Evolutionary conservation across 257 asterid species (phyloP).

Genomic region (Lycium ferocissimum): DNA sequence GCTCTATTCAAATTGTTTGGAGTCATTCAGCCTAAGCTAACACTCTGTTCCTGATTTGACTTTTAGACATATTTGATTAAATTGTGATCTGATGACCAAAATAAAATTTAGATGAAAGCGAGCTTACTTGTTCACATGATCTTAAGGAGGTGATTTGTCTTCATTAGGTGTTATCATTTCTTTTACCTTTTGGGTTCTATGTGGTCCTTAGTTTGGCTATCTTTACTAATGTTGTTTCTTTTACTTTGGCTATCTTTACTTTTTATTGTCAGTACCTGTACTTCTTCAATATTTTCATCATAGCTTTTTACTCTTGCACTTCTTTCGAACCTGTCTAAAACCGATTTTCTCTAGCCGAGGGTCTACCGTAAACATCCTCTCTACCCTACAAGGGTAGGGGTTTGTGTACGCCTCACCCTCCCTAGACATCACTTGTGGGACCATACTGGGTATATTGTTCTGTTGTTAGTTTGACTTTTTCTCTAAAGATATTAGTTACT

Average conservation of each 20-base stretch:
- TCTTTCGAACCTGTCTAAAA: too few relatives aligned
- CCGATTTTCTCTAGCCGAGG: too few relatives aligned
- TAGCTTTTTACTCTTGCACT: too few relatives aligned
- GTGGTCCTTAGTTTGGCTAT: constrained; percentile 4
- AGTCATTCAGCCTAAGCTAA: not conserved
- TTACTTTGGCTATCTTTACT: too few relatives aligned
- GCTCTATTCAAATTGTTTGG: not conserved
- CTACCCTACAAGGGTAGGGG: too few relatives aligned
- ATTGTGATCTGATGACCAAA: not conserved
- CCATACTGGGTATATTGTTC: too few relatives aligned
- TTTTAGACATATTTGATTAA: not conserved
- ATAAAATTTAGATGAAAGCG: constrained; percentile 3
- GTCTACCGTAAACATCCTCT: too few relatives aligned
- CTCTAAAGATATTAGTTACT: constrained; percentile 32
- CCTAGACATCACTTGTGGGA: too few relatives aligned
- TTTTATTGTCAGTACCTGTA: too few relatives aligned
- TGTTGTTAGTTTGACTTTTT: not conserved
- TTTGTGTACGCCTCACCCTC: too few relatives aligned
- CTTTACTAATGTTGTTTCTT: too few relatives aligned
- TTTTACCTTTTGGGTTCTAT: not conserved
- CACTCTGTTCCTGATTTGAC: not conserved
- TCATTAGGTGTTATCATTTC: not conserved
- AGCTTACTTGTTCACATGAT: not conserved
- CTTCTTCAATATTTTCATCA: too few relatives aligned
- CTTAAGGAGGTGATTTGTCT: not conserved